Evolutionary conservation across 371 early-diverging fungal genomes (phyloP), one percentile per base, ranked within the genome.

Genomic region (Syncephalastrum contaminatum): DNA sequence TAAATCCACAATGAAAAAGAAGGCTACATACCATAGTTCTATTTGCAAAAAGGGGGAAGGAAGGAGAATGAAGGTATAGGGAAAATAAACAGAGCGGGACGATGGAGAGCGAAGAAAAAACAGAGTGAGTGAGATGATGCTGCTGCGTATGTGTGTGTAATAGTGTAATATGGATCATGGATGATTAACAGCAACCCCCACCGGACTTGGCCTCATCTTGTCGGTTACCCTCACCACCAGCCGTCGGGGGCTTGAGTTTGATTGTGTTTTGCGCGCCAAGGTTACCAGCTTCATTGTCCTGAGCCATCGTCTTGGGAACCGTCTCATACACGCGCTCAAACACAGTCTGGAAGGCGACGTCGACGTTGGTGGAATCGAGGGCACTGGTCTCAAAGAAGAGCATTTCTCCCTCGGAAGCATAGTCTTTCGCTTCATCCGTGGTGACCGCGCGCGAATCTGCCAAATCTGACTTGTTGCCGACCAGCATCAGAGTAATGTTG

Each of bases 401-500:
- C 66, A 97, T 90, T 21, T 82, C 83, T 56, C 87, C 77, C 53
- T 88, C 86, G 55, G 93, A 88, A 4, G 97, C 95, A 59, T 93
- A 88, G 64, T 90, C 92, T 16, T 58, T 62, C n/a, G 67, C 71
- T 45, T 64, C 64, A 4, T 70, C 62, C 2, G 63, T 64, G 21
- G 53, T 45, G 2, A 72, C 69, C 4, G 65, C 65, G 43, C 77
- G 62, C 13, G 47, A 63, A 2, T 92, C 92, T 46, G 83, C 82
- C 73, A 98, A 81, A 80, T 99, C 99, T 52, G 94, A 86, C 81
- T 99, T 99, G 85, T 99, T 99, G 53, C 99, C 99, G 24, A 99
- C 89, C 49, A 99, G 70, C 64, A 99, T 85, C 78, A 98, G 92
- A 75, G 95, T 93, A 55, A 87, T 84, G 40, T 75, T 89, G 64